Evolutionary conservation across 2,329 filamentous ascomycete genomes (phyloP), one percentile per base, ranked within the genome.

Genomic region (Hypoxylon sp.): DNA sequence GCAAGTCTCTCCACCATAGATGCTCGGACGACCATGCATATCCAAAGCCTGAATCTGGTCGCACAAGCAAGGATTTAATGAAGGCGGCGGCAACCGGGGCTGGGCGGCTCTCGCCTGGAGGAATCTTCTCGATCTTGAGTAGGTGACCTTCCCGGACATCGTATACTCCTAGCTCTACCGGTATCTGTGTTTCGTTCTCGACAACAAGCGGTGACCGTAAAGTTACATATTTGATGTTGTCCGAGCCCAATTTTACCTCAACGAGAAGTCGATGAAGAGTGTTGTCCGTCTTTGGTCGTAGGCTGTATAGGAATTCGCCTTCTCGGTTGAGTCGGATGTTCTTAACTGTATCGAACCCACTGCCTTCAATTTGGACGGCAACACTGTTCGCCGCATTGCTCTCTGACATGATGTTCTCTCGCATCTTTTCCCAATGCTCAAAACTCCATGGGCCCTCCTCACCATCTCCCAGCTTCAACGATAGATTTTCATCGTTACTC

Each of bases 191-290:
- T 57, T 94, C 89, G 71, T 99, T 99, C 69, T 99, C 94, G 5
- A 99, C 86, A 0, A 97, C 75, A 1, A 99, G 76, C 1, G 94
- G 94, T 12, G 93, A 97, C 17, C 94, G 84, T 65, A 99, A 86
- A 1, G 92, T 99, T 66, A 99, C 95, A 69, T 96, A 95, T 75
- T 99, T 99, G 74, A 99, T 90, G 65, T 97, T 97, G 75, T 99
- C 93, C 0, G 84, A 76, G n/a, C 91, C 94, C 16, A 99, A 80
- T 43, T 84, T 90, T 43, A 99, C 88, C 49, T 99, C 94, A 0
- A 97, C 92, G 16, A 97, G 84, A 12, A 99, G 81, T 15, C 92
- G 88, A 69, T 99, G 95, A 58, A 93, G 80, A 2, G 96, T 81
- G 51, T 89, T 82, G 64, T 96, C 89, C 55, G 91, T 88, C 69